Conservation (phyloP, 2,329 filamentous ascomycete genomes). For the Xylariaceae sp. region DNA sequence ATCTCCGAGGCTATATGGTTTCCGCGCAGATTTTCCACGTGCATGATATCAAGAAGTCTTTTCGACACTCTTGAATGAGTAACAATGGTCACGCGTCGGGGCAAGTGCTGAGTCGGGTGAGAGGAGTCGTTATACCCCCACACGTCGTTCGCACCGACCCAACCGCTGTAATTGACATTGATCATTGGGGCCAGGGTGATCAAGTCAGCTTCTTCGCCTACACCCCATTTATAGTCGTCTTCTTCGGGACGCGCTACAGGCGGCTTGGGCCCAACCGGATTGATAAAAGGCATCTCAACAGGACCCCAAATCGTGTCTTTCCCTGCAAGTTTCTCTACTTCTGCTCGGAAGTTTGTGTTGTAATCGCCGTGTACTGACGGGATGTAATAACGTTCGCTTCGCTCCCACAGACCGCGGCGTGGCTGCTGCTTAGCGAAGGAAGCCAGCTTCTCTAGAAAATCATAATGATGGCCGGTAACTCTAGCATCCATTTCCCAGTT, state of each 20-base stretch:
- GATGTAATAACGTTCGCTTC: slow-evolving; percentile 67
- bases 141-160: slow-evolving; percentile 64
- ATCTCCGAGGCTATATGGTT: slow-evolving; percentile 77
- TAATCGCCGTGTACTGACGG: slow-evolving; percentile 62
- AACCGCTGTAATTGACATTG: slow-evolving; percentile 65
- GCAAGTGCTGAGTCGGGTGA: slow-evolving; percentile 50
- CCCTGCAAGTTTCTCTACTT: slow-evolving; percentile 51
- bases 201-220: slow-evolving; percentile 68
- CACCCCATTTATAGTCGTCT: slow-evolving; percentile 71
- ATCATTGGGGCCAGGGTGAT: slow-evolving; percentile 76
- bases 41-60: slow-evolving; percentile 68
- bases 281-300: slow-evolving; percentile 52
- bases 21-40: slow-evolving; percentile 66
- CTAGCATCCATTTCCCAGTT: slow-evolving; percentile 84
- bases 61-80: slow-evolving; percentile 70
- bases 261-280: slow-evolving; percentile 58
- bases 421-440: slow-evolving; percentile 62
- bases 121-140: slow-evolving; percentile 56
- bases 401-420: slow-evolving; percentile 67
- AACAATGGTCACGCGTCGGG: slow-evolving; percentile 70
- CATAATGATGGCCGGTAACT: slow-evolving; percentile 75
- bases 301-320: slow-evolving; percentile 62
- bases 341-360: slow-evolving; percentile 58
- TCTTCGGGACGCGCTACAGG: slow-evolving; percentile 51
- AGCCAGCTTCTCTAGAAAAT: slow-evolving; percentile 62